phyloP scores from a whole-genome alignment of 2,329 filamentous ascomycete genomes.

The Fusarium annulatum region DNA sequence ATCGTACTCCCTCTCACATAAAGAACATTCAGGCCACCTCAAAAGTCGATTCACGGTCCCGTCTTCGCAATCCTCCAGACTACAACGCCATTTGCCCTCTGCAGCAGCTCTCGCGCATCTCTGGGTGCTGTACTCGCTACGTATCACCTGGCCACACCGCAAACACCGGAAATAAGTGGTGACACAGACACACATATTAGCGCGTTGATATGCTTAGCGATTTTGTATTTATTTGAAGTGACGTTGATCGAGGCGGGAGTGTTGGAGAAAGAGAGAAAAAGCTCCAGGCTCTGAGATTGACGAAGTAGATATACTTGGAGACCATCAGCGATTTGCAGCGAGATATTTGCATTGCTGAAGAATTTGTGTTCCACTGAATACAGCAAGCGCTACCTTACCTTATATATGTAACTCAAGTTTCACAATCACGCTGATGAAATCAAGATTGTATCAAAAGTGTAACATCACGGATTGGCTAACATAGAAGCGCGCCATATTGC shows the following conservation, averaged over 20 bases:
- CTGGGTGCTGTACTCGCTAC: not conserved
- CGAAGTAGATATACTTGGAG: not conserved
- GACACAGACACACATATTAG: not conserved
- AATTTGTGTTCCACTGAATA: not conserved
- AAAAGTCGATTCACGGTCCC: not conserved
- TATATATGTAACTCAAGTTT: not conserved
- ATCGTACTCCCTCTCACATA: not conserved
- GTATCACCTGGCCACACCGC: not conserved
- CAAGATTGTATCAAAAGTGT: not conserved
- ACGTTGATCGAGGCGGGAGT: not conserved
- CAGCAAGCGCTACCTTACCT: not conserved
- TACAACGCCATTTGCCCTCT: not conserved
- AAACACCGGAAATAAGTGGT: not conserved
- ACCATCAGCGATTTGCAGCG: not conserved
- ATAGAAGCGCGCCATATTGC: too few species aligned
- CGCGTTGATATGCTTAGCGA: not conserved
- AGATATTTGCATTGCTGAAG: fast-evolving
- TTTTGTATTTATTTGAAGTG: too few species aligned
- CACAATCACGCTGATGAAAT: not conserved
- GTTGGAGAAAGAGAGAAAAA: fast-evolving
- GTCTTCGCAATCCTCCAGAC: not conserved
- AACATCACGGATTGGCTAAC: not conserved
- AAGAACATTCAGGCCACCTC: not conserved
- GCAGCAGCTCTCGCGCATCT: not conserved
- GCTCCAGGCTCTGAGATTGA: fast-evolving